A percentile compares a stretch with the other conserved stretches of the same genome.
Conservation (phyloP, 352 stramenopile species). For the Globisporangium parvum region DNA sequence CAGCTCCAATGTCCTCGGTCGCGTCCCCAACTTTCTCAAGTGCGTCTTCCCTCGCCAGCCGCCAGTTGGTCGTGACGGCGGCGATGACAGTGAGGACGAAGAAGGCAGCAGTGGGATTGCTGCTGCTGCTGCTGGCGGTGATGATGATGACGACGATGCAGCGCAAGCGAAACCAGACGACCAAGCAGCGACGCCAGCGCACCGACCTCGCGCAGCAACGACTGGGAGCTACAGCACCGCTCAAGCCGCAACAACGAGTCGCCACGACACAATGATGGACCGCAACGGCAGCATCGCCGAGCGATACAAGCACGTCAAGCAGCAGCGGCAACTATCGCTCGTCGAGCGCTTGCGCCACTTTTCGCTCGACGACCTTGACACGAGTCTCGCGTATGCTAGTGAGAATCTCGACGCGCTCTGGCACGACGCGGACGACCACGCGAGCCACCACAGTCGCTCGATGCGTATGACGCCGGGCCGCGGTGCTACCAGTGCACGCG, state of each 20-base stretch:
- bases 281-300: constrained; percentile 50
- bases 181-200: too few relatives aligned
- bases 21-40: constrained; percentile 68
- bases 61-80: constrained; percentile 10
- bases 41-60: constrained; percentile 41
- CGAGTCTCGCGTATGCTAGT: constrained; percentile 31
- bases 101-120: too few relatives aligned
- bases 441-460: constrained; percentile 11
- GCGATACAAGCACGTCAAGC: constrained; percentile 51
- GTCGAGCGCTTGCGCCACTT: constrained; percentile 50
- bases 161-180: too few relatives aligned
- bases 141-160: too few relatives aligned
- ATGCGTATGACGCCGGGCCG: constrained; percentile 28
- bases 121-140: too few relatives aligned
- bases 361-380: constrained; percentile 50
- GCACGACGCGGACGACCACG: constrained; percentile 50
- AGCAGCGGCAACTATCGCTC: constrained; percentile 38
- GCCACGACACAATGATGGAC: constrained; percentile 37
- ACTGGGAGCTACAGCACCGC: constrained; percentile 26
- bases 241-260: constrained; percentile 41
- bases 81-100: constrained; percentile 3
- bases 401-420: constrained; percentile 24
- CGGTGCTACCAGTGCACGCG: constrained; percentile 19
- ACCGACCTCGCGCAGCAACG: background rate
- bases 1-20: constrained; percentile 72